Evolutionary conservation across 257 asterid genomes (phyloP).

Genomic region (Nicotiana obtusifolia): DNA sequence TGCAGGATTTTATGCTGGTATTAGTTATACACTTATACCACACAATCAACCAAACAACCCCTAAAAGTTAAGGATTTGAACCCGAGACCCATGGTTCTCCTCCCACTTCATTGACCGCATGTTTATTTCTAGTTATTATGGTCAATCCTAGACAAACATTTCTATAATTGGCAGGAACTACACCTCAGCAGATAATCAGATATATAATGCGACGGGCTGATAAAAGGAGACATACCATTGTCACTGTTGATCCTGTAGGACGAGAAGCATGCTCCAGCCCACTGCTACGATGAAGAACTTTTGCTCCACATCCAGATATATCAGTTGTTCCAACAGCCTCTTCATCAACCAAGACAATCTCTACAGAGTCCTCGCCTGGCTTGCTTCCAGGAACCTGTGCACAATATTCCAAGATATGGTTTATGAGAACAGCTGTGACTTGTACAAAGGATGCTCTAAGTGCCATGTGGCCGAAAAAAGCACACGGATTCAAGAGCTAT

Average conservation of each 20-base stretch:
- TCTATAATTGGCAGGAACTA: not conserved
- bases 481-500: not conserved
- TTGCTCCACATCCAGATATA: constrained; percentile 74
- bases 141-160: not conserved
- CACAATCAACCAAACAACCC: no score
- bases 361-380: constrained; percentile 37
- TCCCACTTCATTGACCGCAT: no score
- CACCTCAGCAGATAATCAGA: not conserved
- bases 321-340: constrained; percentile 75
- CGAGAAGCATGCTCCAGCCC: constrained; percentile 19
- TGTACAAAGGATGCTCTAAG: not conserved
- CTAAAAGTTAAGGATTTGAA: no score
- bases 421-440: not conserved
- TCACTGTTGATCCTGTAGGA: constrained; percentile 22
- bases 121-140: not conserved
- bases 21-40: no score
- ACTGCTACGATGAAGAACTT: constrained; percentile 37
- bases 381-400: constrained; percentile 73
- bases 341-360: constrained; percentile 78
- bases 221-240: constrained; percentile 23
- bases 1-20: no score
- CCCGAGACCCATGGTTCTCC: no score
- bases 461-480: not conserved
- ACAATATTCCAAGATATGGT: not conserved
- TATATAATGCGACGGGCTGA: not conserved